phyloP scores from a whole-genome alignment of 208 protist genomes.

The Naegleria fowleri region DNA sequence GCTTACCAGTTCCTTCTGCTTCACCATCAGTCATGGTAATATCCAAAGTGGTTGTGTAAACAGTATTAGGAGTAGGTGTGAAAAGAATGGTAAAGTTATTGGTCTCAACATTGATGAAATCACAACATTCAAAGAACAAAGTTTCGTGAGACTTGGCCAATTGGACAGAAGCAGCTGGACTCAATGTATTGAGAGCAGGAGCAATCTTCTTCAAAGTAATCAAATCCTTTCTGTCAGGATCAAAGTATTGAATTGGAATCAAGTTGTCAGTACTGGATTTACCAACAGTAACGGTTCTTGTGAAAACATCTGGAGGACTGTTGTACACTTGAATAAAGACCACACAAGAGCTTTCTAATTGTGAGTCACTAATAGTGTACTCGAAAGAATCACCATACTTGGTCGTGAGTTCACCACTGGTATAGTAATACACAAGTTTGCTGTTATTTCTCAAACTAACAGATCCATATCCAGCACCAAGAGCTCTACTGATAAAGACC shows the following conservation, averaged over 20 bases:
- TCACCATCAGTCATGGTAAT: background rate
- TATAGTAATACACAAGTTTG: background rate
- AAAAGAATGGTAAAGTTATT: background rate
- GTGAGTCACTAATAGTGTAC: background rate
- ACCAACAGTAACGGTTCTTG: background rate
- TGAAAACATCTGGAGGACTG: background rate
- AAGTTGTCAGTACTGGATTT: background rate
- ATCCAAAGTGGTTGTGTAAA: background rate
- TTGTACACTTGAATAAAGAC: background rate
- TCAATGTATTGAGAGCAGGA: background rate
- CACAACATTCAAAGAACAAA: background rate
- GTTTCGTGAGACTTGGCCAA: background rate
- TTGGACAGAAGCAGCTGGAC: background rate
- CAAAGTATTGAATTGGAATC: background rate
- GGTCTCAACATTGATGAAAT: background rate
- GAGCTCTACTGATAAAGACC: background rate
- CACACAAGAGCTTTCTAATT: background rate
- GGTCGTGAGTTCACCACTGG: background rate
- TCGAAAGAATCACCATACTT: background rate
- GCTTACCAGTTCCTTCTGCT: background rate
- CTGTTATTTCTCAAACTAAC: background rate
- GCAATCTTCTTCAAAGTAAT: background rate
- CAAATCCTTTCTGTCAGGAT: background rate
- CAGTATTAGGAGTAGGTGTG: background rate
- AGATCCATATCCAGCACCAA: background rate